Percentiles rank a stretch among this genome's conserved stretches.
phyloP scores from a whole-genome alignment of 1,284 basidiomycete genomes.

The Wallemia hederae region DNA sequence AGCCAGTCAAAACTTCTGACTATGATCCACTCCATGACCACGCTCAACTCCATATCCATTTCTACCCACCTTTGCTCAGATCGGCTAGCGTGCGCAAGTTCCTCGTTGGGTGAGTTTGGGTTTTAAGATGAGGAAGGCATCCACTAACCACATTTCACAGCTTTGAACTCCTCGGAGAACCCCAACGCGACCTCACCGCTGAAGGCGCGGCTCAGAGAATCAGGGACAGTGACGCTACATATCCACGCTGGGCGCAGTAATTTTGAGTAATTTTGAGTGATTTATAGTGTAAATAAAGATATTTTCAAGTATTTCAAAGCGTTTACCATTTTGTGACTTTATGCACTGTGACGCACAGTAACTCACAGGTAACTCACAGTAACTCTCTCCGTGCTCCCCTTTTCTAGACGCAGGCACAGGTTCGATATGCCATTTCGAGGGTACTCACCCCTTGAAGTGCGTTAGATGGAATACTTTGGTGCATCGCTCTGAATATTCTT shows the following conservation, averaged over 20 bases:
- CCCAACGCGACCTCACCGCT: background rate
- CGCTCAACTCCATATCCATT: constrained; percentile 68
- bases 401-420: too few species aligned
- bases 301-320: too few species aligned
- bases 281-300: too few species aligned
- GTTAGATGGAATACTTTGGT: too few species aligned
- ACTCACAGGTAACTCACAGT: too few species aligned
- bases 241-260: background rate
- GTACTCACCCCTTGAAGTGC: too few species aligned
- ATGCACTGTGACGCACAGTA: too few species aligned
- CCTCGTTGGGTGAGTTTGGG: background rate
- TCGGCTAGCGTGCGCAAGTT: constrained; percentile 49
- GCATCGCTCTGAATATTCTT: too few species aligned
- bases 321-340: too few species aligned
- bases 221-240: background rate
- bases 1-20: constrained; percentile 24
- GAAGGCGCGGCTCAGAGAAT: background rate
- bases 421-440: too few species aligned
- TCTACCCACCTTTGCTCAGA: constrained; percentile 57
- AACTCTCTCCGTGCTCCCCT: too few species aligned
- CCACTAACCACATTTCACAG: background rate
- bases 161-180: background rate
- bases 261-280: too few species aligned
- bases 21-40: constrained; percentile 2
- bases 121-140: background rate